Evolutionary conservation across 805 yeast genomes (phyloP), one percentile per base, ranked within the genome.

Genomic region (Candida saitoana): DNA sequence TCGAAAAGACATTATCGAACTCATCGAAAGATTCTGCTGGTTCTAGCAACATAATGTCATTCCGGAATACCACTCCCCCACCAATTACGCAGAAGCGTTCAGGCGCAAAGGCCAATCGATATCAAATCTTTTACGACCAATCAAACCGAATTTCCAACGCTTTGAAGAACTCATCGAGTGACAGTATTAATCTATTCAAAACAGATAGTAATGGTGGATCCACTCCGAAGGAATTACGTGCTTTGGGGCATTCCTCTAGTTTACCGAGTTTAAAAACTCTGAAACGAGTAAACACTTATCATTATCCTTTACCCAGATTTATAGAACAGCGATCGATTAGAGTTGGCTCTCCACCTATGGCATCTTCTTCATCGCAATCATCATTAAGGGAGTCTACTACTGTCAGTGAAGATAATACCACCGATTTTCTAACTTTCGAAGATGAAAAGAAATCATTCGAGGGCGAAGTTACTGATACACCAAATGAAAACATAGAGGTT

Each of bases 91-190:
- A 48, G 2, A 61, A 60, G 52, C 60, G 60, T 50, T 65, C 65
- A 12, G 68, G 59, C 25, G 77, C 77, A 14, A 64, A 68, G 39
- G 78, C 78, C 1, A 58, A 56, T 20, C 57, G 78, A 38, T 75
- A 73, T 46, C 77, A 74, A 51, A 63, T 65, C 9, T 71, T 72
- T 51, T 73, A 74, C 46, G 74, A 72, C 45, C 73, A 69, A 47
- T 67, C 73, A 5, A 58, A 57, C 38, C 59, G 67, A 31, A 57
- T 73, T n/a, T 64, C 73, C 1, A 68, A 62, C 52, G 77, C 77
- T 1, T 52, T 74, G 45, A 70, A 69, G 41, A 40, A 46, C 3
- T 55, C 62, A 12, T 49, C 57, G 17, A 48, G 57, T 14, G 63
- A 57, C 15, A 57, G 61, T 44, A 46, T 55, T 7, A 51, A 56